These are phyloP conservation scores for Globisporangium recalcitrans DNA, from an alignment of 352 stramenopile species.

Conservation along the genomic window DNA sequence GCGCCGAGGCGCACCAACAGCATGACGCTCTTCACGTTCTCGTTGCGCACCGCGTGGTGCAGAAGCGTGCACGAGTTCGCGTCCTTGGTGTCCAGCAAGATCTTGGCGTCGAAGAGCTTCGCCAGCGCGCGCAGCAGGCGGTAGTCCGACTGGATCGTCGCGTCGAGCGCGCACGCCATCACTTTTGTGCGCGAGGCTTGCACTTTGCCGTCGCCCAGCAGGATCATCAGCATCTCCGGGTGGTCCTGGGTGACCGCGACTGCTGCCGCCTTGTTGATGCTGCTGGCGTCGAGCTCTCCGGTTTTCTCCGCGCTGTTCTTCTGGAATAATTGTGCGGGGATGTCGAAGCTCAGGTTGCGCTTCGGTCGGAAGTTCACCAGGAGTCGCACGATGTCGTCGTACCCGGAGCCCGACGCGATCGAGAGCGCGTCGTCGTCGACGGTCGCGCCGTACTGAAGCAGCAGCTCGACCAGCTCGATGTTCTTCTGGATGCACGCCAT, in stretches of 20 bases:
- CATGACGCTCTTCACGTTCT: slow-evolving; percentile 45
- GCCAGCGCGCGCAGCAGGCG: slow-evolving; percentile 48
- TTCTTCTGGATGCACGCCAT: slow-evolving; percentile 44
- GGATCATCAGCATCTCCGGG: slow-evolving; percentile 29
- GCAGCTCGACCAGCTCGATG: slow-evolving; percentile 41
- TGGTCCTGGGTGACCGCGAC: slow-evolving; percentile 47
- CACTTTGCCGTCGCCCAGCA: slow-evolving; percentile 48
- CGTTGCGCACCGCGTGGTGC: slow-evolving; percentile 54
- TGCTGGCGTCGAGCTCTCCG: slow-evolving; percentile 30
- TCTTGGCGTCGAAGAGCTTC: slow-evolving; percentile 35
- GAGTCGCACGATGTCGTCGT: slow-evolving; percentile 33
- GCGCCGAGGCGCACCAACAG: slow-evolving; percentile 57
- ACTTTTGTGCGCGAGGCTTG: slow-evolving; percentile 26
- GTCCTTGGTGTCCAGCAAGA: slow-evolving; percentile 43
- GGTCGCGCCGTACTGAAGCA: slow-evolving; percentile 53
- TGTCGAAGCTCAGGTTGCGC: slow-evolving; percentile 13
- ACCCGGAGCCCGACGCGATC: slow-evolving; percentile 32
- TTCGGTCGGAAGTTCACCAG: slow-evolving; percentile 31
- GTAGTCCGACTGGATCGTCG: slow-evolving; percentile 39
- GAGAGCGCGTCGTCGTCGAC: slow-evolving; percentile 64
- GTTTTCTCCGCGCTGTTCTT: slow-evolving; percentile 15
- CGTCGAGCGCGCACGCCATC: slow-evolving; percentile 42
- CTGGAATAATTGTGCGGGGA: slow-evolving; percentile 24
- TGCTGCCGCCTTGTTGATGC: slow-evolving; percentile 39
- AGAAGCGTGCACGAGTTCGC: slow-evolving; percentile 49